phyloP scores from a whole-genome alignment of 768 basidiomycete species.

The Dioszegia hungarica region DNA sequence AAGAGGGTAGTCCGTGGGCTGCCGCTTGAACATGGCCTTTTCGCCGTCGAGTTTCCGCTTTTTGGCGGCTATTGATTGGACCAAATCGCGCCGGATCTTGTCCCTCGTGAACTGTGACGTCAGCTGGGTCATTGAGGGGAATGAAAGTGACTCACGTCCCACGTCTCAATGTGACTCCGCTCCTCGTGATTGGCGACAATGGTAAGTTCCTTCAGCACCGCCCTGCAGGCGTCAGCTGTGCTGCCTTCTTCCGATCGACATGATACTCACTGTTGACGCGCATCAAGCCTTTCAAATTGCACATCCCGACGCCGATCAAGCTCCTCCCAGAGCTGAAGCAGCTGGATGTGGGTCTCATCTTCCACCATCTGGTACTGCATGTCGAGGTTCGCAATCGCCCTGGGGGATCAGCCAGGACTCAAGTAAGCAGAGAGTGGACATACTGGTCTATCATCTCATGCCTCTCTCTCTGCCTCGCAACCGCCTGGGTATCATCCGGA shows the following conservation, averaged over 20 bases:
- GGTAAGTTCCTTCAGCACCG: conserved; percentile 12
- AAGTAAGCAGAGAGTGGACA: not conserved
- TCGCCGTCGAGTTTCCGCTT: conserved; percentile 9
- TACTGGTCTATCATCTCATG: conserved; percentile 39
- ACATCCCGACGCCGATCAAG: conserved; percentile 18
- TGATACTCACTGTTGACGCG: conserved; percentile 11
- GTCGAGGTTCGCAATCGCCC: conserved; percentile 29
- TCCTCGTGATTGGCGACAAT: conserved; percentile 16
- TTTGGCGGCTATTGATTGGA: conserved; percentile 7
- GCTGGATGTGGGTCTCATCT: conserved; percentile 16
- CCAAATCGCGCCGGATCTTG: conserved; percentile 7
- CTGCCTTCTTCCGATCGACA: not conserved
- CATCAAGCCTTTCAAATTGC: conserved; percentile 12
- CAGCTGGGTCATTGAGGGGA: not conserved
- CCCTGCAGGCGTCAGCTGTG: conserved; percentile 8
- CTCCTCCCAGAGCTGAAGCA: conserved; percentile 23
- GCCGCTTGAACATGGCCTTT: conserved; percentile 7
- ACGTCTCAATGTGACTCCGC: conserved; percentile 3
- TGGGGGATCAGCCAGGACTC: conserved; percentile 1
- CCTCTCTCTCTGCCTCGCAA: conserved; percentile 27
- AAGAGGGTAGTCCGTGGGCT: conserved; percentile 2
- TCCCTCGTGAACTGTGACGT: conserved; percentile 5
- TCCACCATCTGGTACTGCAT: conserved; percentile 22
- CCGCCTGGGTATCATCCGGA: conserved; percentile 35
- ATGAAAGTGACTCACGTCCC: conserved; percentile 15